These are phyloP conservation scores for Bretschneidera sinensis DNA, from an alignment of 345 rosid species.

Conservation along the genomic window DNA sequence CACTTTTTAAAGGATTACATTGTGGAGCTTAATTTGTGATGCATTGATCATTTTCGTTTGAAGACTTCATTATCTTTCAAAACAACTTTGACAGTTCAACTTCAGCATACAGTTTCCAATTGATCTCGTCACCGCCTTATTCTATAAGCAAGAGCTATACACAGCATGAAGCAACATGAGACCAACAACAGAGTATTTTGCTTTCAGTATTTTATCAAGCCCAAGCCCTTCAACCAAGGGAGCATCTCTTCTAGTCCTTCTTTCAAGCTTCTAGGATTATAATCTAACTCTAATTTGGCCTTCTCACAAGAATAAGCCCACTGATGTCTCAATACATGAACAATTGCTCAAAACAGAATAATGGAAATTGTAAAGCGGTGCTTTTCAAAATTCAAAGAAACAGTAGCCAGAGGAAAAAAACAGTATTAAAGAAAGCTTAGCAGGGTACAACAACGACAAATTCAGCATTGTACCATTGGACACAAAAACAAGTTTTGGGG, in stretches of 20 bases:
- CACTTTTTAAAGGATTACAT: no score
- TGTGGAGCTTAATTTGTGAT: no score
- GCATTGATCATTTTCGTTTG: no score
- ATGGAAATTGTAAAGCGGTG: not conserved
- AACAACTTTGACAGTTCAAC: no score
- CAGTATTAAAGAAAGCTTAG: not conserved
- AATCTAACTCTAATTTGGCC: constrained; percentile 73
- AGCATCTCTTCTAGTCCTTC: constrained; percentile 77
- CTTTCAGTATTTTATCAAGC: constrained; percentile 52
- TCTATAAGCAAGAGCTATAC: not conserved
- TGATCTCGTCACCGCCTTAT: not conserved
- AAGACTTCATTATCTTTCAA: no score
- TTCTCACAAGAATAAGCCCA: constrained; percentile 89
- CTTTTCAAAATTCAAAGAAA: not conserved
- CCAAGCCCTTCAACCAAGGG: constrained; percentile 74
- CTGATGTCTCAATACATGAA: constrained; percentile 62
- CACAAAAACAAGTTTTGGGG: no score
- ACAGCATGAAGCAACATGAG: not conserved
- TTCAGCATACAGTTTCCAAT: no score
- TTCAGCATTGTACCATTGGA: no score
- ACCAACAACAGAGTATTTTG: not conserved
- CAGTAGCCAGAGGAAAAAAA: not conserved
- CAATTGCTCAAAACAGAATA: constrained; percentile 40
- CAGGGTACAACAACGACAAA: no score
- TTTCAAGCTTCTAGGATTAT: constrained; percentile 69